These are phyloP conservation scores for Epichloe amarillans DNA, from an alignment of 2,329 filamentous ascomycete genomes.

Conservation along the genomic window DNA sequence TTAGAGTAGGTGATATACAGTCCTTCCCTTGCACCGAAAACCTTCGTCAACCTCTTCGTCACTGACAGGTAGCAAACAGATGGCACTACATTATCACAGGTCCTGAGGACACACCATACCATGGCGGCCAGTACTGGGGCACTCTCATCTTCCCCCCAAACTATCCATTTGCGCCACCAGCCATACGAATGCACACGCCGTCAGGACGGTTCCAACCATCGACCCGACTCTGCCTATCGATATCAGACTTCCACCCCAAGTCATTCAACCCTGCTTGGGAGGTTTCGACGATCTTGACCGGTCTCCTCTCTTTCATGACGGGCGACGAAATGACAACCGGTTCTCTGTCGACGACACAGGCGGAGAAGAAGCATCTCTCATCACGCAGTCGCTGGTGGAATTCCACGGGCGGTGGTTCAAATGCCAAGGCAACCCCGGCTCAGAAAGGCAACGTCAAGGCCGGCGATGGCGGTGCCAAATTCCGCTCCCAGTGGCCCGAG, in stretches of 20 bases:
- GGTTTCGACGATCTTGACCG: constrained; percentile 89
- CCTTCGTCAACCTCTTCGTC: no score
- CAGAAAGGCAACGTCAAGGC: constrained; percentile 73
- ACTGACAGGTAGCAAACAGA: constrained; percentile 26
- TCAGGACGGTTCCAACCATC: constrained; percentile 90
- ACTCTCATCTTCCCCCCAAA: constrained; percentile 94
- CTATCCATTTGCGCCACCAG: constrained; percentile 93
- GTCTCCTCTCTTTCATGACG: constrained; percentile 94
- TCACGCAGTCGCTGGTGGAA: constrained; percentile 89
- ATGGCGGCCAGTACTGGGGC: constrained; percentile 95
- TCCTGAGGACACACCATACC: constrained; percentile 85
- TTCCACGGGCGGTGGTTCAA: constrained; percentile 74
- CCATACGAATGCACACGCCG: constrained; percentile 98
- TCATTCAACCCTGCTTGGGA: constrained; percentile 98
- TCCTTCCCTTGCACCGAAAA: background rate
- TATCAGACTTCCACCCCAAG: constrained; percentile 95
- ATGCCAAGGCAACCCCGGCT: constrained; percentile 36
- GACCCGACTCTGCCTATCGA: constrained; percentile 83
- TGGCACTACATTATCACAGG: constrained; percentile 96
- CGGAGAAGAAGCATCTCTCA: constrained; percentile 68
- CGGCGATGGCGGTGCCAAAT: constrained; percentile 86
- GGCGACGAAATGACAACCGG: constrained; percentile 98
- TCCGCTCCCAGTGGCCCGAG: constrained; percentile 79
- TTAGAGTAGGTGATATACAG: constrained; percentile 47
- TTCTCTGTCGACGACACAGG: constrained; percentile 61